Conservation (phyloP, 208 protist species). For the Porcisia hertigi region DNA sequence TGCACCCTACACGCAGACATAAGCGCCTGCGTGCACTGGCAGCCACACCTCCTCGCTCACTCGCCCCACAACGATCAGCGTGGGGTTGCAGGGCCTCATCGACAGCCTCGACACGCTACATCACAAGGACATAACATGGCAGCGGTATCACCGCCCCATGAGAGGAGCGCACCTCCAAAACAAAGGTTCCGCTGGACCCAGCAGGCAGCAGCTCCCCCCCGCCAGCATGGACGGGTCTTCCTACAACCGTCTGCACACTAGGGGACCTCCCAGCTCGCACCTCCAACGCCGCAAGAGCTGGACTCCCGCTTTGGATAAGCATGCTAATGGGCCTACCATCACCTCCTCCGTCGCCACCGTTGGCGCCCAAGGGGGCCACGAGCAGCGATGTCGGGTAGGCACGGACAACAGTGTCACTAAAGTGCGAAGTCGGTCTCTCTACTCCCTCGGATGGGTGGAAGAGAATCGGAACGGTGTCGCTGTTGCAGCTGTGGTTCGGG, state of each 20-base stretch:
- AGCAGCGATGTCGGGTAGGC: constrained; percentile 28
- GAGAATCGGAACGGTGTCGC: constrained; percentile 15
- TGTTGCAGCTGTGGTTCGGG: neutral
- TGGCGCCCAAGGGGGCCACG: neutral
- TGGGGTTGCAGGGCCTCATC: neutral
- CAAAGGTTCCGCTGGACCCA: constrained; percentile 16
- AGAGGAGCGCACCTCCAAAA: constrained; percentile 20
- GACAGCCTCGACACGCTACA: constrained; percentile 8
- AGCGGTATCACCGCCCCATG: constrained; percentile 22
- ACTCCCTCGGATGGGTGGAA: constrained; percentile 11
- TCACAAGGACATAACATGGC: constrained; percentile 21
- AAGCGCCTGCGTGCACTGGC: neutral
- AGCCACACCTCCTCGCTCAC: neutral
- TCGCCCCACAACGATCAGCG: neutral
- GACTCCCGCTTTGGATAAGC: constrained; percentile 23
- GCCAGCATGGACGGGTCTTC: neutral
- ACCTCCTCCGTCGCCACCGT: neutral
- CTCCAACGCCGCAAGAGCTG: constrained; percentile 11
- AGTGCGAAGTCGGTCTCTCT: constrained; percentile 4
- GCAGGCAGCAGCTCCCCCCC: neutral
- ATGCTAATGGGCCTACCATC: constrained; percentile 5
- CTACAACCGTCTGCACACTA: neutral
- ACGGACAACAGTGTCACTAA: constrained; percentile 6
- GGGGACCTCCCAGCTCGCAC: neutral
- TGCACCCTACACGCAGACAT: neutral